Base-by-base conservation (phyloP, 1,284 basidiomycete genomes). In the Mrakiaceae sp. region DNA sequence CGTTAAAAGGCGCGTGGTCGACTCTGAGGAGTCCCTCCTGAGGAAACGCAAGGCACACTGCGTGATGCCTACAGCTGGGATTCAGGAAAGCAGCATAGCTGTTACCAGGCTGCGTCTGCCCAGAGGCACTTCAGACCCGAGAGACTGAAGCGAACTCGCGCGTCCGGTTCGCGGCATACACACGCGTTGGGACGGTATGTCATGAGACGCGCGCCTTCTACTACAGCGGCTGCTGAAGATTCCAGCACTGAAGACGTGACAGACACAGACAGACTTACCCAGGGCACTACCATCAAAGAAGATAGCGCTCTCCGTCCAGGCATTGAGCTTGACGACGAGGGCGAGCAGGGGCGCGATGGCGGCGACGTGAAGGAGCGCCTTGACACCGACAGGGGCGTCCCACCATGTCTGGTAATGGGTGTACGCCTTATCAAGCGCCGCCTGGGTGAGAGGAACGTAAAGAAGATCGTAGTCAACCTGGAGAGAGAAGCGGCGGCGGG, bases 391-490 rank as follows among this genome's bases (percentile, higher is more conserved):
- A 2, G 91, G 91, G 1, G 91, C 84, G 76, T 90, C 90, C 78
- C 83, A 93, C 79, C 93, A 94, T 55, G 88, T 90, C 63, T 83
- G 83, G 74, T 95, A 95, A 77, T 92, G 93, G 71, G 85, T 83
- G 72, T 88, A 85, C 2, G 85, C 90, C 73, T 92, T 88, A 64
- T 81, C 78, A 61, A 87, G 73, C 43, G 83, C 79, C 67, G 85
- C 80, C 0, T 86, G 81, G 6, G 83, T 86, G 57, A 85, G 64
- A 10, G 72, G 16, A 64, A 81, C 75, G 80, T 86, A 92, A 59
- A 95, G 79, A 62, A 94, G 78, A 56, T 85, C 83, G 73, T 90
- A 85, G 80, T 95, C 91, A 62, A 93, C 83, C 75, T 87, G 86
- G 74, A 87, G 7, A 57, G 50, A n/a, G 44, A 60, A 58, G 60